phyloP scores from a whole-genome alignment of 176 grass and related monocot species.

The Juncus inflexus region DNA sequence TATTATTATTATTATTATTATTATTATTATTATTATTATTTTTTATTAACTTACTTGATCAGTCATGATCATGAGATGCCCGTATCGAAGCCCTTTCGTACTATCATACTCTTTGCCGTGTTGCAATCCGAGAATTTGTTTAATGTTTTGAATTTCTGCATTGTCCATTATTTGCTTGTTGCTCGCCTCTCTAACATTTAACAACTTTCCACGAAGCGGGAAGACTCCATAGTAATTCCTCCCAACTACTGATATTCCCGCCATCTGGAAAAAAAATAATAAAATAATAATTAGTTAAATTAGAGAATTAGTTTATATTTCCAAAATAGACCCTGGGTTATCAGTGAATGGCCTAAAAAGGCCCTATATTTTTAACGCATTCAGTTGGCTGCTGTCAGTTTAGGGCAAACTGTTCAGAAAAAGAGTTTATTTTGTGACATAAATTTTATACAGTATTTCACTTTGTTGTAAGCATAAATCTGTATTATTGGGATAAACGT shows the following conservation, averaged over 20 bases:
- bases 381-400: too few relatives aligned
- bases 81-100: conserved; percentile 83
- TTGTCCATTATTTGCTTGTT: conserved; percentile 85
- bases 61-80: conserved; percentile 98
- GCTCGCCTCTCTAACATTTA: conserved; percentile 86
- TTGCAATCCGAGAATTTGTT: conserved; percentile 88
- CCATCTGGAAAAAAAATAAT: conserved; percentile 47
- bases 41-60: conserved; percentile 55
- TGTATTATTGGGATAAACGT: too few relatives aligned
- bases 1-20: too few relatives aligned
- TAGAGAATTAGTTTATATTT: too few relatives aligned
- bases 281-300: neutral
- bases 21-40: too few relatives aligned
- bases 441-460: too few relatives aligned
- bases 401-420: too few relatives aligned
- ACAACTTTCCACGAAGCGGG: conserved; percentile 77
- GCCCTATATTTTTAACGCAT: too few relatives aligned
- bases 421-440: too few relatives aligned
- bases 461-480: too few relatives aligned
- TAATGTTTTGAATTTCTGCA: conserved; percentile 78
- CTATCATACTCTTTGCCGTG: conserved; percentile 68
- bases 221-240: conserved; percentile 87
- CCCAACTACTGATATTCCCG: conserved; percentile 60
- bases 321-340: too few relatives aligned
- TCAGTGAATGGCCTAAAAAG: too few relatives aligned